Conservation (phyloP, 2,329 filamentous ascomycete genomes). For the Monilinia polystroma region DNA sequence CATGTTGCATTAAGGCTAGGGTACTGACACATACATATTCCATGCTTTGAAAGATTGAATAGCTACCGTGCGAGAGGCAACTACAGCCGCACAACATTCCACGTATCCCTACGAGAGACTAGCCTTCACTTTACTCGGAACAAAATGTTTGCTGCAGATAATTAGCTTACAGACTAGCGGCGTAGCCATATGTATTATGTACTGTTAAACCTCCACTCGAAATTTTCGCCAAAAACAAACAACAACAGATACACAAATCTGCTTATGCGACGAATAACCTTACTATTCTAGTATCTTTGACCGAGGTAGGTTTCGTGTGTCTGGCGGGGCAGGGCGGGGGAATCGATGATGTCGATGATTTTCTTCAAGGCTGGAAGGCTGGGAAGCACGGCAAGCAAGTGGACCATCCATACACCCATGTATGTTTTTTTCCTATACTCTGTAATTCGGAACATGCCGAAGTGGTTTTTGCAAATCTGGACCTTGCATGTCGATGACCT, state of each 20-base stretch:
- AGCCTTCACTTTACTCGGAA: neutral
- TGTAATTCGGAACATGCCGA: neutral
- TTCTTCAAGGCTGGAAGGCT: constrained; percentile 3
- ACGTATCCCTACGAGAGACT: neutral
- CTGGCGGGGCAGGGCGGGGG: neutral
- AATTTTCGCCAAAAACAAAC: neutral
- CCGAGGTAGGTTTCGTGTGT: neutral
- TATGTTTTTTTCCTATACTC: neutral
- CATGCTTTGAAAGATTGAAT: too few species aligned
- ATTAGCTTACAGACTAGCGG: neutral
- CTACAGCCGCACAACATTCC: neutral
- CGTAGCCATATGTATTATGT: neutral
- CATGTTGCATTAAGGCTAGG: too few species aligned
- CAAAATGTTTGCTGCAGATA: neutral
- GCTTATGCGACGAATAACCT: neutral
- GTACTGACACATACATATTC: too few species aligned
- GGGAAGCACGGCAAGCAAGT: neutral
- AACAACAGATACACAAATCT: neutral
- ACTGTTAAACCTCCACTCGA: neutral
- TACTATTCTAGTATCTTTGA: neutral
- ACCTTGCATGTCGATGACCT: neutral
- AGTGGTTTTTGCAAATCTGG: constrained; percentile 1
- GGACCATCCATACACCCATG: neutral
- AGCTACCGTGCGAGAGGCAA: too few species aligned
- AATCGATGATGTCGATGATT: neutral